Evolutionary conservation across 768 basidiomycete species (phyloP).

Genomic region (Lentinula boryana): DNA sequence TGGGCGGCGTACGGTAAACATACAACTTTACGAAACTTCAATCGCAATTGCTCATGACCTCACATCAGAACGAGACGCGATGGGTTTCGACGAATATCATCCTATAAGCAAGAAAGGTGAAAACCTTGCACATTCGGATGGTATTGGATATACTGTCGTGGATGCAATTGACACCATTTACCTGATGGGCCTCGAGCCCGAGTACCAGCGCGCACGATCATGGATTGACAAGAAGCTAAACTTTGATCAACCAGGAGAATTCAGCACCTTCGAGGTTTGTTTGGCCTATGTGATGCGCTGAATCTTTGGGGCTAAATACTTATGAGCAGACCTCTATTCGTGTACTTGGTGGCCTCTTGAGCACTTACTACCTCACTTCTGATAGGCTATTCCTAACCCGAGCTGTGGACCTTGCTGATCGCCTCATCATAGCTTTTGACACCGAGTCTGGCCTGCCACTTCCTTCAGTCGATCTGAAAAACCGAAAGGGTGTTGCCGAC

Average conservation of each 20-base stretch:
- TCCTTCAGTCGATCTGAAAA: constrained; percentile 53
- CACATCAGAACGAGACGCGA: constrained; percentile 57
- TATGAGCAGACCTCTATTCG: constrained; percentile 64
- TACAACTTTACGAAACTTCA: neutral
- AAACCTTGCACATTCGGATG: constrained; percentile 54
- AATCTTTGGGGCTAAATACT: neutral
- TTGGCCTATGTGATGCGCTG: neutral
- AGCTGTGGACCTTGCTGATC: constrained; percentile 61
- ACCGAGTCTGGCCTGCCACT: constrained; percentile 64
- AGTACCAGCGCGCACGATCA: constrained; percentile 53
- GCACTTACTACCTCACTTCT: constrained; percentile 59
- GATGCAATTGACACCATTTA: constrained; percentile 71
- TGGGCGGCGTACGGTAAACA: constrained; percentile 60
- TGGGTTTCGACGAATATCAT: constrained; percentile 72
- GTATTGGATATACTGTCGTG: constrained; percentile 66
- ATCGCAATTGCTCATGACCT: neutral
- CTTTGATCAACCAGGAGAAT: constrained; percentile 58
- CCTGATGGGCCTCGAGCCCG: constrained; percentile 57
- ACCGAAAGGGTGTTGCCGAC: constrained; percentile 44
- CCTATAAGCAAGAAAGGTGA: constrained; percentile 53
- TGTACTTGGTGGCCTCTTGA: constrained; percentile 65
- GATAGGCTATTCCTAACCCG: constrained; percentile 53
- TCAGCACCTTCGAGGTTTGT: constrained; percentile 72
- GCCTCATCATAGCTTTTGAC: constrained; percentile 60
- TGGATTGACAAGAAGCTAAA: constrained; percentile 52